phyloP scores from a whole-genome alignment of 768 basidiomycete species.

The Suillus clintonianus region DNA sequence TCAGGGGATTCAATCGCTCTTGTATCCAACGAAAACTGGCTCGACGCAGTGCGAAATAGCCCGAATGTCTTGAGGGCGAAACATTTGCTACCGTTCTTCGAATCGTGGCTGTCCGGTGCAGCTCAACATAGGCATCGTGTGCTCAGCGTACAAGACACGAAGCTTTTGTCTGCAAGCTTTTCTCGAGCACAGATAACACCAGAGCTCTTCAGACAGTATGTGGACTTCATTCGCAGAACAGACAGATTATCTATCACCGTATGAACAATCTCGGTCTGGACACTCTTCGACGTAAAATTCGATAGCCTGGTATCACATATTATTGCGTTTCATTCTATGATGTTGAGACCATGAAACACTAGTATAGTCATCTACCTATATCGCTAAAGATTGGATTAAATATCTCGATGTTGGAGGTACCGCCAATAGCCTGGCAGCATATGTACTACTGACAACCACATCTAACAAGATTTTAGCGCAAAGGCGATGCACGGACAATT shows the following conservation, averaged over 20 bases:
- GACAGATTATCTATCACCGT: neutral
- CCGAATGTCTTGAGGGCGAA: neutral
- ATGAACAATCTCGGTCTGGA: neutral
- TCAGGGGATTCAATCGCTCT: neutral
- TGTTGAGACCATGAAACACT: neutral
- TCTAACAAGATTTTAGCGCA: neutral
- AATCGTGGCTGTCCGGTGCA: neutral
- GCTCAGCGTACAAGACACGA: neutral
- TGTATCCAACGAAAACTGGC: neutral
- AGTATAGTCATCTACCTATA: too few relatives aligned
- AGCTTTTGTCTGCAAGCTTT: neutral
- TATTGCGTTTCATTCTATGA: neutral
- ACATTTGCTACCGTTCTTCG: neutral
- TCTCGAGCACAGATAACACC: neutral
- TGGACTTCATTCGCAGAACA: neutral
- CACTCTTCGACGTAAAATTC: neutral
- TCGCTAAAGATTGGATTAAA: too few relatives aligned
- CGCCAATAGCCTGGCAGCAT: neutral
- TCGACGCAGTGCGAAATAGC: neutral
- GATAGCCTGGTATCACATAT: too few relatives aligned
- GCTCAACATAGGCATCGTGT: neutral
- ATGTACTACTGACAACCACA: neutral
- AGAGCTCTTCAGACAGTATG: neutral
- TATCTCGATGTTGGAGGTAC: neutral
- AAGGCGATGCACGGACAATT: neutral